Evolutionary conservation across 495 filamentous ascomycete genomes (phyloP).

Genomic region (Zalerion maritima): DNA sequence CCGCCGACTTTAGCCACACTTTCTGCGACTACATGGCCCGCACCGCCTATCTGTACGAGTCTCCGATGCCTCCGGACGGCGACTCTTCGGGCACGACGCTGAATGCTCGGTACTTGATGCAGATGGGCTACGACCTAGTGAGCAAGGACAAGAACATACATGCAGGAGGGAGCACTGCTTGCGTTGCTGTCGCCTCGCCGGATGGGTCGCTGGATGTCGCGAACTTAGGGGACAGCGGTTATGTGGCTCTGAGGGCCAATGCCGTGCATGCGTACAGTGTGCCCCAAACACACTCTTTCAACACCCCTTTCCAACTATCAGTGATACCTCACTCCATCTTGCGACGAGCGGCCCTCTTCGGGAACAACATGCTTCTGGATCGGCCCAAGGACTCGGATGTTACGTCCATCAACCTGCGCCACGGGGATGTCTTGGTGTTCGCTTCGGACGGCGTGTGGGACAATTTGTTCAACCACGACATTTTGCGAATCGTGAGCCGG

Average conservation of each 20-base stretch:
- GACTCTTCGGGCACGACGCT: slow-evolving; percentile 21
- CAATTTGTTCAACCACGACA: slow-evolving; percentile 82
- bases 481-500: slow-evolving; percentile 60
- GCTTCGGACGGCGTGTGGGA: slow-evolving; percentile 95
- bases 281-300: slow-evolving; percentile 92
- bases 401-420: slow-evolving; percentile 55
- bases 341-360: slow-evolving; percentile 61
- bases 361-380: slow-evolving; percentile 66
- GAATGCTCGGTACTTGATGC: slow-evolving; percentile 57
- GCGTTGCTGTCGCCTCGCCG: slow-evolving; percentile 54
- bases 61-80: slow-evolving; percentile 3
- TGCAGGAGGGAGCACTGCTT: slow-evolving; percentile 84
- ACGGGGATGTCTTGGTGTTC: slow-evolving; percentile 83
- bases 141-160: slow-evolving; percentile 53
- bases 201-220: slow-evolving; percentile 71
- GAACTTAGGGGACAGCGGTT: slow-evolving; percentile 97
- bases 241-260: slow-evolving; percentile 67
- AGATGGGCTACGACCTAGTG: slow-evolving; percentile 68
- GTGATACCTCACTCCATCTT: slow-evolving; percentile 71
- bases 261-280: slow-evolving; percentile 68
- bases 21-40: slow-evolving; percentile 82
- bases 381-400: slow-evolving; percentile 72
- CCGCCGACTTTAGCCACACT: slow-evolving; percentile 90
- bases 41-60: slow-evolving; percentile 41
- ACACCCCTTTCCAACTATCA: slow-evolving; percentile 89